Evolutionary conservation across 2,329 filamentous ascomycete species (phyloP).

Genomic region (Ascochyta lentis): DNA sequence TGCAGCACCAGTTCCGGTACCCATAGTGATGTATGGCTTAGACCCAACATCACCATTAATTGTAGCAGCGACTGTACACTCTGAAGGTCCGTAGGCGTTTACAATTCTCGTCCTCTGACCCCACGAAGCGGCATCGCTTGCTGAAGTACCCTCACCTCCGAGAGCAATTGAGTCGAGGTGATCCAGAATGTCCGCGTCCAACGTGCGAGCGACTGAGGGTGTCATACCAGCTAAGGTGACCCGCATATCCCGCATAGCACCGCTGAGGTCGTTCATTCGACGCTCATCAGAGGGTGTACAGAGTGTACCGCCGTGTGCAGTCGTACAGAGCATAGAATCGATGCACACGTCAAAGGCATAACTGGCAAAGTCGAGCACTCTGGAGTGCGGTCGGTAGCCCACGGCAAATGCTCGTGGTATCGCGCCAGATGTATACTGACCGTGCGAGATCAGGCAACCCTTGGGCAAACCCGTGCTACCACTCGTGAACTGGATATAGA

Average conservation of each 20-base stretch:
- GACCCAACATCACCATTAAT: constrained; percentile 39
- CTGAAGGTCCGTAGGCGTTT: constrained; percentile 47
- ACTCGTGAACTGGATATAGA: constrained; percentile 49
- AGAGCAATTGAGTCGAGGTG: constrained; percentile 54
- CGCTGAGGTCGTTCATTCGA: constrained; percentile 56
- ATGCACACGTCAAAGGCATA: constrained; percentile 49
- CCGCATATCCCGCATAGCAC: constrained; percentile 45
- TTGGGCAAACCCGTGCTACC: constrained; percentile 47
- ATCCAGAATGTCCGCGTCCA: constrained; percentile 48
- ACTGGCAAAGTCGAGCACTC: constrained; percentile 47
- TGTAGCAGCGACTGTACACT: constrained; percentile 46
- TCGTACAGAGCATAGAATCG: constrained; percentile 46
- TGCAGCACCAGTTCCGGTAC: constrained; percentile 42
- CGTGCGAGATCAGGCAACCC: constrained; percentile 44
- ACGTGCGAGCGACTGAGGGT: constrained; percentile 46
- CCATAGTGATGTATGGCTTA: constrained; percentile 47
- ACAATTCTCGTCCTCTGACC: constrained; percentile 43
- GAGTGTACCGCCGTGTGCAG: constrained; percentile 43
- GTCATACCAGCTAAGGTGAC: constrained; percentile 48
- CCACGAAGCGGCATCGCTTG: constrained; percentile 54
- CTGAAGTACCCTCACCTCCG: constrained; percentile 48
- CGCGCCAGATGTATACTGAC: constrained; percentile 45
- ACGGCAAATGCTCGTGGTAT: constrained; percentile 42
- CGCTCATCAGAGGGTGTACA: constrained; percentile 54
- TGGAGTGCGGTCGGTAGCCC: constrained; percentile 44